Evolutionary conservation across 2,329 filamentous ascomycete species (phyloP).

Genomic region (Colletotrichum tabaci): DNA sequence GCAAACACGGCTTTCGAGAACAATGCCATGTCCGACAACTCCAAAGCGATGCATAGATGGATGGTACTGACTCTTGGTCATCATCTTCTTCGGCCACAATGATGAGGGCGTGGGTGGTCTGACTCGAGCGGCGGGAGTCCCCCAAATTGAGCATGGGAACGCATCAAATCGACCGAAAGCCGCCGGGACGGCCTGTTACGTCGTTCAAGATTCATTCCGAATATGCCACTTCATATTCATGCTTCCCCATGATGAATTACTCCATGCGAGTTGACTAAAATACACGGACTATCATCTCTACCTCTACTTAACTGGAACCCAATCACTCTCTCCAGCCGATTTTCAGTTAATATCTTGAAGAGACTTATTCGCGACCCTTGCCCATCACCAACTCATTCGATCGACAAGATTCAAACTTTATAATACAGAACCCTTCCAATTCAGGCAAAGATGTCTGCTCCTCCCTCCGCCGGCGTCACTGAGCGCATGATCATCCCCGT

Average conservation of each 20-base stretch:
- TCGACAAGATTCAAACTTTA: background rate
- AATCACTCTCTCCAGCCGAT: background rate
- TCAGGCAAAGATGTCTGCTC: constrained; percentile 18
- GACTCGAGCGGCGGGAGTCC: background rate
- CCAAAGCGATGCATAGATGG: background rate
- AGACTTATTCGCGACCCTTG: no score
- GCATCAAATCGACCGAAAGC: background rate
- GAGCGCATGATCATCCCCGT: constrained; percentile 37
- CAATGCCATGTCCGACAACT: constrained; percentile 1
- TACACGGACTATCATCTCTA: no score
- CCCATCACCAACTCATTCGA: background rate
- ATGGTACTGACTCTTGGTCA: background rate
- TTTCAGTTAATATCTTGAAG: background rate
- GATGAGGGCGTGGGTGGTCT: background rate
- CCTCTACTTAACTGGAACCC: background rate
- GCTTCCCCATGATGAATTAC: background rate
- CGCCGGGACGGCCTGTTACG: background rate
- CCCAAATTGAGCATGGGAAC: background rate
- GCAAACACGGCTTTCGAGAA: constrained; percentile 4
- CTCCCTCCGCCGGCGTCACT: constrained; percentile 21
- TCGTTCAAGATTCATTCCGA: background rate
- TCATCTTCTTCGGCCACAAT: background rate
- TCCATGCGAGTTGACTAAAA: background rate
- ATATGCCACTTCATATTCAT: constrained; percentile 1
- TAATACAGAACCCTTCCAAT: background rate